These are phyloP conservation scores for Cudoniella acicularis DNA, from an alignment of 495 filamentous ascomycete species.

Conservation along the genomic window DNA sequence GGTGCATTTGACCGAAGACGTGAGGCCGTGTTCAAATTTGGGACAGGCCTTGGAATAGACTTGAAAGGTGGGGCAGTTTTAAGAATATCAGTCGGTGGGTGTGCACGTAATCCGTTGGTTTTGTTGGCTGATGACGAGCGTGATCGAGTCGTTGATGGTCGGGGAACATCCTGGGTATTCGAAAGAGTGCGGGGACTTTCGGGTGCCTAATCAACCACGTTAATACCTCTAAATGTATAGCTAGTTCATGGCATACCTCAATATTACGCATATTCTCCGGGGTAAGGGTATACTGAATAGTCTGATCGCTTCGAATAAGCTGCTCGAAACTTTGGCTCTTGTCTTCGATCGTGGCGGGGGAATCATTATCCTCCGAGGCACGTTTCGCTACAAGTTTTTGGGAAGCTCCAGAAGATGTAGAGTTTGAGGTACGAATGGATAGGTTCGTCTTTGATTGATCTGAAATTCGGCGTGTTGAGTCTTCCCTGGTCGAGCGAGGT, in stretches of 20 bases:
- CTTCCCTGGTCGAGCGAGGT: constrained; percentile 11
- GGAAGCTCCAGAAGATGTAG: constrained; percentile 37
- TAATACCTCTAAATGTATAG: background rate
- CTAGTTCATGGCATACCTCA: constrained; percentile 35
- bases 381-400: constrained; percentile 43
- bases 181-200: constrained; percentile 16
- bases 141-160: constrained; percentile 20
- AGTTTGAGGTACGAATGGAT: constrained; percentile 31
- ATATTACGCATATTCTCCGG: constrained; percentile 85
- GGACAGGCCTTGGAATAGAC: constrained; percentile 27
- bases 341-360: constrained; percentile 34
- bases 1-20: constrained; percentile 29
- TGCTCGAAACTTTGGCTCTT: constrained; percentile 65
- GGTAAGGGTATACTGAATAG: constrained; percentile 90
- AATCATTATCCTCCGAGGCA: constrained; percentile 42
- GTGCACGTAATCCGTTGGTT: constrained; percentile 33
- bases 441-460: constrained; percentile 7
- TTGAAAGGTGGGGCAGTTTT: constrained; percentile 25
- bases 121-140: constrained; percentile 36
- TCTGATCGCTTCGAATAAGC: constrained; percentile 84
- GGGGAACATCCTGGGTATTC: constrained; percentile 6
- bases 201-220: constrained; percentile 8
- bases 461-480: constrained; percentile 1
- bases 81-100: constrained; percentile 31
- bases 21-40: constrained; percentile 20